Evolutionary conservation across 192 early-diverging fungal species (phyloP).

Genomic region (Oehlia diaphana): DNA sequence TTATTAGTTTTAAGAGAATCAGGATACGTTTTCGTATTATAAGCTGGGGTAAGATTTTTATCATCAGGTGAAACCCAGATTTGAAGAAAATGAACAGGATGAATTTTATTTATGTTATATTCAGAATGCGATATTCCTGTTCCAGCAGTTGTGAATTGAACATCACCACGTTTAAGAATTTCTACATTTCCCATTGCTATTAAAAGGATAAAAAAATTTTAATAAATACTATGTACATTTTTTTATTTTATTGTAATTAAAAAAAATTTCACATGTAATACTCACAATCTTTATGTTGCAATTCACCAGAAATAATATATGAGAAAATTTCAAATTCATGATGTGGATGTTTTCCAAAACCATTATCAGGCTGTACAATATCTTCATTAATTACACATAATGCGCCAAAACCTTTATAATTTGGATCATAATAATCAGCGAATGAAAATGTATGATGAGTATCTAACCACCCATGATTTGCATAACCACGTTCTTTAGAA

Average conservation of each 20-base stretch:
- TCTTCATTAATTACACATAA: conserved; percentile 53
- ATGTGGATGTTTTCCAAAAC: conserved; percentile 48
- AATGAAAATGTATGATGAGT: conserved; percentile 50
- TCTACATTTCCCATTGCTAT: conserved; percentile 45
- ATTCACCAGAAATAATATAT: conserved; percentile 43
- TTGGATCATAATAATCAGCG: conserved; percentile 39
- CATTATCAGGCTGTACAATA: conserved; percentile 34
- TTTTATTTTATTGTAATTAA: background rate
- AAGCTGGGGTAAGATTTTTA: conserved; percentile 4
- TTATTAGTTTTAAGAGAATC: conserved; percentile 20
- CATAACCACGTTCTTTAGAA: conserved; percentile 32
- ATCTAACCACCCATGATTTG: conserved; percentile 42
- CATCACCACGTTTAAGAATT: conserved; percentile 34
- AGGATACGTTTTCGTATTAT: conserved; percentile 28
- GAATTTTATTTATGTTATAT: conserved; percentile 29
- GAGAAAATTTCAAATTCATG: conserved; percentile 45
- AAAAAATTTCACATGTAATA: conserved; percentile 8
- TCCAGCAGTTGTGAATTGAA: conserved; percentile 48
- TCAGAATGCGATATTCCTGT: conserved; percentile 46
- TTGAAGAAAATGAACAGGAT: conserved; percentile 38
- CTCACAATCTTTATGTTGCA: conserved; percentile 45
- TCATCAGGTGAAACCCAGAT: conserved; percentile 34
- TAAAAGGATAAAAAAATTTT: background rate
- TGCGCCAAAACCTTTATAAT: conserved; percentile 33
- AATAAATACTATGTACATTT: no score